Evolutionary conservation across 2,329 filamentous ascomycete genomes (phyloP).

Genomic region (Sporothrix brasiliensis): DNA sequence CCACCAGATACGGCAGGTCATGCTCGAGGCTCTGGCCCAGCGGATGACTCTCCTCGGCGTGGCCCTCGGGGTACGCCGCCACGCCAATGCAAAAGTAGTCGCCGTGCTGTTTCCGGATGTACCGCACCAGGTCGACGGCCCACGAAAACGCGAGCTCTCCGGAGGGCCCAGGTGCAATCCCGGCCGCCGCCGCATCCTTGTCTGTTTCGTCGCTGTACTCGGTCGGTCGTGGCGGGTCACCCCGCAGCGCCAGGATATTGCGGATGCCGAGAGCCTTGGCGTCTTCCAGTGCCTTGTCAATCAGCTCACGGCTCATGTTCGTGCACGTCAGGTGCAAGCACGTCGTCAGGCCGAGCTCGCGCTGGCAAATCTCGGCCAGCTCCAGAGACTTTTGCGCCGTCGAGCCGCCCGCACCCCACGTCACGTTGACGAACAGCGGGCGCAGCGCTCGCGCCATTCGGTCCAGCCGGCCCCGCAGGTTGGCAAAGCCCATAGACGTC

Average conservation of each 20-base stretch:
- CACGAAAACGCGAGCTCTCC: slow-evolving; percentile 83
- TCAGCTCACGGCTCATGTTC: slow-evolving; percentile 85
- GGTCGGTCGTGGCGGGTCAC: slow-evolving; percentile 85
- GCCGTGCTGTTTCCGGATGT: slow-evolving; percentile 82
- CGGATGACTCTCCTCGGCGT: slow-evolving; percentile 87
- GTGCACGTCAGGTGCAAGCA: slow-evolving; percentile 97
- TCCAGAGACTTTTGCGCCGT: slow-evolving; percentile 90
- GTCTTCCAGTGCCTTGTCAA: slow-evolving; percentile 88
- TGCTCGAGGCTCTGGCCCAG: slow-evolving; percentile 68
- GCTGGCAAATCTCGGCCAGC: slow-evolving; percentile 91
- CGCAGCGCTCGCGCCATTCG: slow-evolving; percentile 91
- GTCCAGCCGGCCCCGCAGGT: slow-evolving; percentile 87
- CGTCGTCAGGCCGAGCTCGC: slow-evolving; percentile 87
- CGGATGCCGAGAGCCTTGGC: slow-evolving; percentile 88
- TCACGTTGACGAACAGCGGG: slow-evolving; percentile 94
- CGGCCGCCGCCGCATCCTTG: slow-evolving; percentile 51
- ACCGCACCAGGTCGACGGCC: slow-evolving; percentile 84
- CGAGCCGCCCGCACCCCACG: slow-evolving; percentile 94
- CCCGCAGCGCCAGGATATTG: slow-evolving; percentile 89
- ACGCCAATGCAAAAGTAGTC: slow-evolving; percentile 97
- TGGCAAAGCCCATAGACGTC: slow-evolving; percentile 78
- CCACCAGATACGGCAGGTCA: slow-evolving; percentile 84
- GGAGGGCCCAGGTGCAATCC: slow-evolving; percentile 39
- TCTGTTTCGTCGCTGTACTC: slow-evolving; percentile 68
- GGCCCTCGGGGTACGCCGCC: slow-evolving; percentile 92